Conservation (phyloP, 345 rosid genomes). For the Salix viminalis region DNA sequence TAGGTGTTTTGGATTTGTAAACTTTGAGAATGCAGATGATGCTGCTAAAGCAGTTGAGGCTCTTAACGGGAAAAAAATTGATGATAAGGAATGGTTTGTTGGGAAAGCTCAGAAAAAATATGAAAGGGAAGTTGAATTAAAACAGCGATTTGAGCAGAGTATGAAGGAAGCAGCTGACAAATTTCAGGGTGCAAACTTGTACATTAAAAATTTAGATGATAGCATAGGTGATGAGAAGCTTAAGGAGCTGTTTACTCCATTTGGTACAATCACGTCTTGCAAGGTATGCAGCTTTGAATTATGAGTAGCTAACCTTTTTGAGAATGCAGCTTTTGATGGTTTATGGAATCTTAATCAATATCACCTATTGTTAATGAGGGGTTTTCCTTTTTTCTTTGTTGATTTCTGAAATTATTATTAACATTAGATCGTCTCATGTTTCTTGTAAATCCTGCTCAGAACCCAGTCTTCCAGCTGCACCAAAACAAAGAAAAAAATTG, state of each 20-base stretch:
- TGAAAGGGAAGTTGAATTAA: slow-evolving; percentile 76
- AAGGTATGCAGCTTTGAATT: slow-evolving; percentile 47
- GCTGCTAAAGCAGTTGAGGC: slow-evolving; percentile 83
- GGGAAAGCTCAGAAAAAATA: slow-evolving; percentile 89
- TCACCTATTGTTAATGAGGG: neutral
- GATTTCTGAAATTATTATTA: neutral
- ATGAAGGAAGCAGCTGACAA: slow-evolving; percentile 82
- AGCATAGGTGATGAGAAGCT: slow-evolving; percentile 81
- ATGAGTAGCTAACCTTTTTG: neutral
- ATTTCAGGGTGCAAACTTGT: slow-evolving; percentile 77
- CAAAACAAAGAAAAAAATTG: neutral
- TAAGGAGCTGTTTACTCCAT: slow-evolving; percentile 71
- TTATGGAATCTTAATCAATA: neutral
- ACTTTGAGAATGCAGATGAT: slow-evolving; percentile 82
- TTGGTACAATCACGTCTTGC: slow-evolving; percentile 80
- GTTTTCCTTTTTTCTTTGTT: neutral
- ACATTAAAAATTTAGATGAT: slow-evolving; percentile 78
- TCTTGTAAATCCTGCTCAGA: slow-evolving; percentile 21
- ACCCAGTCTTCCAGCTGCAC: slow-evolving; percentile 27
- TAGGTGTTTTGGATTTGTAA: slow-evolving; percentile 89
- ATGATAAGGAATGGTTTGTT: slow-evolving; percentile 87
- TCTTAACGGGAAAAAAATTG: slow-evolving; percentile 72
- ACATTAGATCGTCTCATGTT: neutral
- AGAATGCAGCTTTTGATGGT: neutral
- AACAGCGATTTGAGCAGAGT: slow-evolving; percentile 65